Base-by-base conservation (phyloP, 257 asterid genomes). In the Misopates orontium region DNA sequence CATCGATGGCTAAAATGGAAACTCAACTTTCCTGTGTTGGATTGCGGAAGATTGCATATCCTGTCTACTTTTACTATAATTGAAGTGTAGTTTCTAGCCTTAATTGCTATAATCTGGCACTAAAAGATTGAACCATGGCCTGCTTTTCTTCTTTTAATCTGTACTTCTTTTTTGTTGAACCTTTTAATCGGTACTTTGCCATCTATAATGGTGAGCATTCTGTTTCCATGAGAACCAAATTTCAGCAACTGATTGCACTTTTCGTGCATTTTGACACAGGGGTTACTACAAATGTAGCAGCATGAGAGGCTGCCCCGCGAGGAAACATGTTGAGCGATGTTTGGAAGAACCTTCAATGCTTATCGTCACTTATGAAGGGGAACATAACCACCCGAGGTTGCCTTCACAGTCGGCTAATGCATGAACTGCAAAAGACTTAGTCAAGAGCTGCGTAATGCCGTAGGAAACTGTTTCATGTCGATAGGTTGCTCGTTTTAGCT, bases 211-310 rank as follows among this genome's bases (percentile, higher is more conserved):
- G 7, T 7, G 7, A 28, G 36, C 36, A 28, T 28, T 28, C 36
- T 7, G 3, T 28, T 28, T 7, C 36, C 36, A 28, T n/a, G n/a
- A 28, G 7, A 28, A 28, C 36, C 3, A 28, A 28, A 7, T 28
- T 28, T 28, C 36, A 7, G 3, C n/a, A 16, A 52, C 55, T 31
- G 25, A 63, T 39, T 32, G 19, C 70, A 76, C 59, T 72, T 14
- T 60, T 79, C 51, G 8, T 51, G 44, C 79, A 78, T 69, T 36
- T 36, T 36, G 68, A 11, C 75, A 75, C 87, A 91, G 98, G 86
- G 98, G 98, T 71, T 91, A 91, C 80, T 91, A 91, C 60, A 91
- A 91, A 74, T 91, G 98, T 75, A 91, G 98, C 70, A 91, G 98
- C 78, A 78, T 91, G 85, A 85, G 98, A 83, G 98, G 98, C 23